Conservation (phyloP, 2,329 filamentous ascomycete genomes). For the Colletotrichum filicis region DNA sequence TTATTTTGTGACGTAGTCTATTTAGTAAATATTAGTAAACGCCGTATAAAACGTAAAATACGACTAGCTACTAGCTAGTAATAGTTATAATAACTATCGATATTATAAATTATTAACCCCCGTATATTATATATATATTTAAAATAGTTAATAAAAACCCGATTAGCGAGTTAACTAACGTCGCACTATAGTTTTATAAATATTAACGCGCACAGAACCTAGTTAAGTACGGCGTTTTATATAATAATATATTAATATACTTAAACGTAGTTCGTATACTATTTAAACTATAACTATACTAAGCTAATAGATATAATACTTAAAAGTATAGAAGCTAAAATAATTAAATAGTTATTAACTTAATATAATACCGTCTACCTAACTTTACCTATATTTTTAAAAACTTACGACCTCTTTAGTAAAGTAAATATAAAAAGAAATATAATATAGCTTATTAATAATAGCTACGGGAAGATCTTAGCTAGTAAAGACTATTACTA, state of each 20-base stretch:
- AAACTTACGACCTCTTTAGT: background rate
- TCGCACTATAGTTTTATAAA: background rate
- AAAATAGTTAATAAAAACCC: background rate
- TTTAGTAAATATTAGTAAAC: background rate
- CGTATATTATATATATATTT: background rate
- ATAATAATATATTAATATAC: background rate
- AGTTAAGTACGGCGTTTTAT: background rate
- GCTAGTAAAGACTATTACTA: background rate
- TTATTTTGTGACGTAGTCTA: background rate
- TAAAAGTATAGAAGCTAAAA: background rate
- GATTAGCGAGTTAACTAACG: background rate
- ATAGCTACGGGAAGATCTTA: background rate
- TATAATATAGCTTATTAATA: background rate
- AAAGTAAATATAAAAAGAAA: background rate
- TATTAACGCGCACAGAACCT: too few relatives aligned
- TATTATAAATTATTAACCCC: too few relatives aligned
- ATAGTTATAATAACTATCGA: too few relatives aligned
- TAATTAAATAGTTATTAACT: background rate
- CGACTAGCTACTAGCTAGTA: too few relatives aligned
- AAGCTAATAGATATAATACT: background rate
- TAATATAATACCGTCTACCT: background rate
- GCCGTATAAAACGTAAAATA: background rate
- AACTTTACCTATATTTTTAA: background rate
- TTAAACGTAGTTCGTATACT: background rate
- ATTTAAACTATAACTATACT: background rate